Base-by-base conservation (phyloP, 2,329 filamentous ascomycete genomes). In the Xenoacremonium recifei region DNA sequence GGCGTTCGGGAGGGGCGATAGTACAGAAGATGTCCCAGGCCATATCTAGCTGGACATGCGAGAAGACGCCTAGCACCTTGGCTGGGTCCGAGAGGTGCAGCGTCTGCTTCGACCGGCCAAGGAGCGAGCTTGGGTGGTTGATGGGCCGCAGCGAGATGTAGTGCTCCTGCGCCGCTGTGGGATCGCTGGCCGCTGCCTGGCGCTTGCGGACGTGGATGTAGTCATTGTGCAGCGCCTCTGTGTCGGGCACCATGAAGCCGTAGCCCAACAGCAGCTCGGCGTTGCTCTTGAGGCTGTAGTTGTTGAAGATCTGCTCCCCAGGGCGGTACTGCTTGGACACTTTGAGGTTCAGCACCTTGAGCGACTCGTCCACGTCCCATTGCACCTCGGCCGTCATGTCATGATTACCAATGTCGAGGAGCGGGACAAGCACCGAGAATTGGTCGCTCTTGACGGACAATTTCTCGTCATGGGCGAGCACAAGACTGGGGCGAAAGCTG, bases 201-300 rank as follows among this genome's bases (percentile, higher is more conserved):
- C 69, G 66, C 55, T 75, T 78, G 40, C 75, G 71, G 9, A 82
- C 65, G 54, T 82, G 78, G 1, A 77, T 62, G 54, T 82, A 82
- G 58, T 82, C 79, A 51, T 82, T 82, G 57, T 82, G 78, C 42
- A 81, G 63, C 4, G 55, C 60, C 0, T 64, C 60, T 0, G 68
- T 69, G 39, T 71, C 65, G 2, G 74, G 71, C 0, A 84, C 57
- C 48, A 77, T 70, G 56, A 85, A 85, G 3, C 80, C 80, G 54
- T 85, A 85, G 0, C 75, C 80, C 2, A 85, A 65, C 1, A 85
- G 69, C 18, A 85, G 67, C 65, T 88, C 84, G 44, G 83, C 84
- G 54, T 89, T 90, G 6, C 84, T 87, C 63, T 88, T 87, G 56
- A 69, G 62, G 21, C 85, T 85, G 57, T 90, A 90, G 60, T 87